Evolutionary conservation across 179 eudicot genomes (phyloP), one percentile per base, ranked within the genome.

Genomic region (Spergularia azorica): DNA sequence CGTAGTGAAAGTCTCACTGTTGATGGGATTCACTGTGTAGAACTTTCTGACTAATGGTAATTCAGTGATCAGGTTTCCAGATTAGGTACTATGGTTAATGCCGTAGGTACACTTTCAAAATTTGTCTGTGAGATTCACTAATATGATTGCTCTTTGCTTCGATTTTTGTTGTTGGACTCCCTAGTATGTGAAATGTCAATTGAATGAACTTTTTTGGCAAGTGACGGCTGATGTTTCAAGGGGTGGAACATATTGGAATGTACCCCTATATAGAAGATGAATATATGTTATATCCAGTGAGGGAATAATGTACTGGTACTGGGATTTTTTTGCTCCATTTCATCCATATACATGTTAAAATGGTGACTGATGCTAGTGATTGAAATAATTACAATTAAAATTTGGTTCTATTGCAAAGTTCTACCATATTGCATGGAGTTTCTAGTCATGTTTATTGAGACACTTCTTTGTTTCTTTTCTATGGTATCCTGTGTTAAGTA

Each of bases 401-500:
- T 9, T 61, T 48, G 57, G 70, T 52, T 36, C 57, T 52, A 41
- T 52, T 50, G 63, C 20, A 67, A 61, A 36, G 13, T 66, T 74
- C 51, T 73, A 20, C 50, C 59, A 38, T 11, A 9, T 67, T 18
- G 55, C 56, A 59, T 26, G 32, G 32, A 26, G 32, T 43, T 32
- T 38, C 12, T 20, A 3, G 58, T 16, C 38, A 15, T 9, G 46
- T 39, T 16, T 60, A 11, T 51, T 36, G 38, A 5, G 74, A 59
- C 15, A 48, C 39, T 51, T 38, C 20, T 18, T 9, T 26, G 58
- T 63, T 64, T 50, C 16, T 58, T 16, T 57, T 63, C 76, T 65
- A 56, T 79, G 14, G 55, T 54, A 51, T 50, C 21, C 50, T 79
- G 15, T 58, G 48, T 69, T 71, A 15, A 76, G 52, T 51, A 72